Percentiles rank a stretch among this genome's conserved stretches.
These are phyloP conservation scores for Chlorella sp. DNA, from an alignment of 139 green algal genomes.

Conservation along the genomic window DNA sequence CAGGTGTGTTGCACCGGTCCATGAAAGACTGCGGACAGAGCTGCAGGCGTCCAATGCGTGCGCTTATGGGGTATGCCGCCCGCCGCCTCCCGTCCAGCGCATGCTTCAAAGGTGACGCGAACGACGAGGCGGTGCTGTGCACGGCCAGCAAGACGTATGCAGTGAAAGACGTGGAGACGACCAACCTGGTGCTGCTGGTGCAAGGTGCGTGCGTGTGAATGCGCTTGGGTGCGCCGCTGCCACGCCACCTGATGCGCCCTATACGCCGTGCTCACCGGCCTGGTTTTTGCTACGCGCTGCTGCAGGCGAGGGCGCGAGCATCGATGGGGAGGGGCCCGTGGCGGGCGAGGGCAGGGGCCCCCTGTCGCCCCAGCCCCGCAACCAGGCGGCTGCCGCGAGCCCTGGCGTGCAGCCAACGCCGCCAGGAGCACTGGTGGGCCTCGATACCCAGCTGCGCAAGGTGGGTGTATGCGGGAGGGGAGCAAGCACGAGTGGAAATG, in stretches of 20 bases:
- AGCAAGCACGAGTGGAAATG: no score
- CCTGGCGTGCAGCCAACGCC: conserved; percentile 9
- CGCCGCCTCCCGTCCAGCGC: conserved; percentile 8
- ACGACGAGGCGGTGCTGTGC: conserved; percentile 52
- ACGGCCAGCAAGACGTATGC: conserved; percentile 31
- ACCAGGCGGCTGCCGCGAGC: background rate
- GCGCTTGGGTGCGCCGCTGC: background rate
- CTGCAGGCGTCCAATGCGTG: no score
- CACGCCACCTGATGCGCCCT: conserved; percentile 1
- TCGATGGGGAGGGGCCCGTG: background rate
- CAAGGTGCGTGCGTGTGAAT: background rate
- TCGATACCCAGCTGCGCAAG: conserved; percentile 30
- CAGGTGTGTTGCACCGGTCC: no score
- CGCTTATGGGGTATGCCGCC: no score
- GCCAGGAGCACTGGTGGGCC: conserved; percentile 12
- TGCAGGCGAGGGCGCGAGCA: background rate
- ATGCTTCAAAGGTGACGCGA: conserved; percentile 34
- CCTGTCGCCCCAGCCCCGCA: no score
- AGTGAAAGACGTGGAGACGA: conserved; percentile 51
- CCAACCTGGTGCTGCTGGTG: conserved; percentile 45
- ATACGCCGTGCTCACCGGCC: background rate
- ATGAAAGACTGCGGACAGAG: no score
- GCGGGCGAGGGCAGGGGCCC: no score
- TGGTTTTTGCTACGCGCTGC: background rate
- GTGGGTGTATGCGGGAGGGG: no score